Base-by-base conservation (phyloP, 352 stramenopile species). In the Globisporangium ultimum region DNA sequence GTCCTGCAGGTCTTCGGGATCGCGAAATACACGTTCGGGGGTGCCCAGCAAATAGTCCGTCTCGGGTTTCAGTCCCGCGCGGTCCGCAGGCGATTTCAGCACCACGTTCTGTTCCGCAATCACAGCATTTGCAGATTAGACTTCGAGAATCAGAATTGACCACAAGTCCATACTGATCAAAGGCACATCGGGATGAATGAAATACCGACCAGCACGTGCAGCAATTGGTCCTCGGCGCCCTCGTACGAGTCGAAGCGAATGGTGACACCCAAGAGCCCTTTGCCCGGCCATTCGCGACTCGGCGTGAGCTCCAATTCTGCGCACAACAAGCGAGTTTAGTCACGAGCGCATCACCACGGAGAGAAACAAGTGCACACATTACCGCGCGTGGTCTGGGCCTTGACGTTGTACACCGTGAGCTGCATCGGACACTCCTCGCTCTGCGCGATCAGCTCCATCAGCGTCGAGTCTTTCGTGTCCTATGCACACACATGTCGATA, bases 201-300 rank as follows among this genome's bases (percentile, higher is more conserved):
- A n/a, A 12, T 10, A 71, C 70, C 24, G 68, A 90, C 84, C 24
- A 99, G 74, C 40, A 99, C 92, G 40, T 98, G 90, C 36, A 98
- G 84, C 47, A 99, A 70, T 40, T 98, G 81, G 60, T 99, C 95
- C 41, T 99, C 96, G 0, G 95, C 94, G 21, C 95, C 84, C 59
- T 97, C 81, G 72, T 98, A 98, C 63, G 96, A 96, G 73, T 99
- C 97, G 54, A 99, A 97, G 46, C 95, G 92, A 61, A 99, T 99
- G 15, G 97, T 99, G 14, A 99, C 95, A 24, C 96, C 97, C 6
- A 99, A 71, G 14, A 99, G 77, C 9, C 96, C 96, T 55, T 98
- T 96, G 40, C 96, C 96, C 20, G 85, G 82, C 96, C 96, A 99
- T 20, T 86, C 80, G 22, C 91, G 82, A n/a, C 79, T 95, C 11